Evolutionary conservation across 2,329 filamentous ascomycete species (phyloP), one percentile per base, ranked within the genome.

Genomic region (Colletotrichum lindemuthianum): DNA sequence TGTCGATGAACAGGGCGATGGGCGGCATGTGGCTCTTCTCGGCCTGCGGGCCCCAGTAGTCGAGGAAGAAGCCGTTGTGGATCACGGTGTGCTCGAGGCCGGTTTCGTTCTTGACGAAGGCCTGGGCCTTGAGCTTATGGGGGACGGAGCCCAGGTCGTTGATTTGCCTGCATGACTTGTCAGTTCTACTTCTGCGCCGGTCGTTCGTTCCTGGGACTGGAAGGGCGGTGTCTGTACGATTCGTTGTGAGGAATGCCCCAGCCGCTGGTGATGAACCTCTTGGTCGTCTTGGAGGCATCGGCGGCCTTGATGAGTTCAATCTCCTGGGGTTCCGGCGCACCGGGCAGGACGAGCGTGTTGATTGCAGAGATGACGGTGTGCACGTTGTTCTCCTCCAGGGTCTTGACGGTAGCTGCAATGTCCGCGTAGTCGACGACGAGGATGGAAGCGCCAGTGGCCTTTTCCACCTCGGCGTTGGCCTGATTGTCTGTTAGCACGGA

Each of bases 311-410:
- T 79, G 10, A 84, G 73, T 39, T 79, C 77, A n/a, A 79, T 33
- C 66, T 84, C 77, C 1, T 73, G 72, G 6, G 57, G 61, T 12
- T 71, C 32, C 16, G 59, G 70, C 24, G 24, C 24, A 69, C 15
- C 70, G 37, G 66, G 69, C 55, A 2, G 75, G 66, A 10, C 71
- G 52, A 71, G 65, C 59, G 80, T 72, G 6, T 69, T 69, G 32
- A 84, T 72, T 4, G 77, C 71, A 0, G 80, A 84, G 33, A 85
- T 77, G 45, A 84, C 70, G 0, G 78, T 82, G 51, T 83, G 72
- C 16, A 84, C 68, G 0, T 77, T 75, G 69, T 82, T 73, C 40
- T 73, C 69, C 52, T 74, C 72, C 6, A 78, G 72, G 4, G 67
- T 37, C 24, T 68, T 66, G 15, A 67, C 56, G 4, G 75, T 15